Evolutionary conservation across 441 rosid species (phyloP), one percentile per base, ranked within the genome.

Genomic region (Erodium trifolium): DNA sequence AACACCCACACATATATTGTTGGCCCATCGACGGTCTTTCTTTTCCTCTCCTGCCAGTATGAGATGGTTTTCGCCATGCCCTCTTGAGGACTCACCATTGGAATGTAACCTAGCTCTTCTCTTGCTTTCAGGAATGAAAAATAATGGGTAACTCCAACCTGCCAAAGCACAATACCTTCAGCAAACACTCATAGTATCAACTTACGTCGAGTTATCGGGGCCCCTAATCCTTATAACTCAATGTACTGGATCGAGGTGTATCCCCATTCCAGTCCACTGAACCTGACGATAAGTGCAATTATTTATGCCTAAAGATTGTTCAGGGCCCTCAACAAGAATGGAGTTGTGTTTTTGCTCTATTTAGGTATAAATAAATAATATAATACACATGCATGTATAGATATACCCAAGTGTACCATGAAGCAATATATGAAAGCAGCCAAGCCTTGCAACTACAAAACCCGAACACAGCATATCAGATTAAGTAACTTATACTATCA

Each of bases 111-210:
- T 17, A 91, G 97, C 83, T 93, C 98, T 67, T 82, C 77, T 82
- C 84, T 88, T 27, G 99, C 96, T 80, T 91, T 94, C 51, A 91
- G 91, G 77, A 78, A 83, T 3, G 96, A 94, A 82, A 93, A 94
- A 78, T 86, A 90, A 76, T 88, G 96, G 60, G 97, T 91, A 67
- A 94, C 90, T 16, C 97, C 94, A 1, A 91, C 96, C 99, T 93
- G 82, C 67, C 66, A 39, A 77, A 63, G 68, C 67, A 35, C 41
- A 49, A 60, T 19, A 81, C 70, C 69, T 70, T 39, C 49, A 70
- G 70, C 64, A 31, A 62, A 23, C 60, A 41, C 47, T 39, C 9
- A 9, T 9, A 41, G 2, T 7, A 41, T 41, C 47, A 41, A 41
- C 47, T 41, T 41, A 41, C 2, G 47, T 7, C 8, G 47, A 8